Conservation (phyloP, 1,139 yeast genomes). For the Kodamaea fungicola region DNA sequence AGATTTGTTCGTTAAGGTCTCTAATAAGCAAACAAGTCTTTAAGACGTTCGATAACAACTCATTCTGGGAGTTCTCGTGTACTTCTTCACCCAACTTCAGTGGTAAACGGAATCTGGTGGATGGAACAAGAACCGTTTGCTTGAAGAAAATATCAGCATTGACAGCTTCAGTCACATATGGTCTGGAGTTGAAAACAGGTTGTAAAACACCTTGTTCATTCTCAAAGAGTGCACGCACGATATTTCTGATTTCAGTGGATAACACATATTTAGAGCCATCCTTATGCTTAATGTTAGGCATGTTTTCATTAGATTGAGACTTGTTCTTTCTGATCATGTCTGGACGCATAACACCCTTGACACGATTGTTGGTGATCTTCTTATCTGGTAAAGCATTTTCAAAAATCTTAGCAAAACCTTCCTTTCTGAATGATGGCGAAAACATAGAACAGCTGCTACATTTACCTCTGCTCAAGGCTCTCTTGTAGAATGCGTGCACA, state of each 20-base stretch:
- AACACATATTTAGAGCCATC: constrained; percentile 81
- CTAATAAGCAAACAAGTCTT: constrained; percentile 79
- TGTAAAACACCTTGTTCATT: constrained; percentile 64
- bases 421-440: constrained; percentile 91
- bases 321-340: constrained; percentile 52
- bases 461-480: constrained; percentile 69
- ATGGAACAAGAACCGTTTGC: constrained; percentile 86
- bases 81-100: constrained; percentile 96
- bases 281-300: constrained; percentile 51
- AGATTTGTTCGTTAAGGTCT: constrained; percentile 80
- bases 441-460: constrained; percentile 97
- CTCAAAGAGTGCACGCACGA: constrained; percentile 69
- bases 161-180: constrained; percentile 48
- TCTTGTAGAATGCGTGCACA: constrained; percentile 73
- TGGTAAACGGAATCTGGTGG: constrained; percentile 94
- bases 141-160: constrained; percentile 89
- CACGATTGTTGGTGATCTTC: constrained; percentile 75
- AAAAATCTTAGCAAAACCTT: constrained; percentile 89
- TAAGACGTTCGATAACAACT: constrained; percentile 73
- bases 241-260: constrained; percentile 81
- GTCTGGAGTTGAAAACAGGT: constrained; percentile 74
- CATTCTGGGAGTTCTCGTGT: constrained; percentile 93
- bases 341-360: constrained; percentile 73
- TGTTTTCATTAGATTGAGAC: constrained; percentile 17
- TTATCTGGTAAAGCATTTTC: constrained; percentile 82